Conservation (phyloP, 305 asterid species). For the Withania somnifera region DNA sequence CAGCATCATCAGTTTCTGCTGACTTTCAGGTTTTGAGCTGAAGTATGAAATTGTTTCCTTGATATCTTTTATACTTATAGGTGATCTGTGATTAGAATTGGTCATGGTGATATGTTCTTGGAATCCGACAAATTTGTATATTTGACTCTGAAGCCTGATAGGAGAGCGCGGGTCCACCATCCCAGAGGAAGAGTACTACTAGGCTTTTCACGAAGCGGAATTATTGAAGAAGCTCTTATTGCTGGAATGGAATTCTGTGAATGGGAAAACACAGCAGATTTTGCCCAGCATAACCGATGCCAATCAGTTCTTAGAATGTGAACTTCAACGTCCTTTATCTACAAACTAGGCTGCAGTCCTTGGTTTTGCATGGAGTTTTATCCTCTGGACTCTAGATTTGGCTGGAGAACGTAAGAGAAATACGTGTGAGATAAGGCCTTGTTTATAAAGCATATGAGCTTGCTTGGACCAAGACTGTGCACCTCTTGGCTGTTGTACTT, state of each 20-base stretch:
- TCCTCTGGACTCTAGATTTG: background rate
- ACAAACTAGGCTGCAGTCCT: background rate
- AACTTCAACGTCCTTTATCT: background rate
- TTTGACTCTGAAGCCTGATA: background rate
- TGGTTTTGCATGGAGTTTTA: background rate
- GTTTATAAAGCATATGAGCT: background rate
- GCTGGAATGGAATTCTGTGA: background rate
- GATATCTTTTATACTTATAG: background rate
- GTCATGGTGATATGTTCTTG: background rate
- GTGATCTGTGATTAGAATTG: background rate
- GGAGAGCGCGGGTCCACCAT: background rate
- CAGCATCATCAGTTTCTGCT: background rate
- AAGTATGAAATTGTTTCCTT: background rate
- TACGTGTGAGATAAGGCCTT: background rate
- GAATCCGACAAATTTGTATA: background rate
- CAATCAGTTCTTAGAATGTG: background rate
- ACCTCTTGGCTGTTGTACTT: background rate
- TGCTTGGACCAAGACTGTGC: background rate
- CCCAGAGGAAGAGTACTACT: background rate
- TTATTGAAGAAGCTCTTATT: background rate
- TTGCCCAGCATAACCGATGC: background rate
- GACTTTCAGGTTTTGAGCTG: background rate
- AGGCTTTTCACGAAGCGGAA: background rate
- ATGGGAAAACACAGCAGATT: background rate
- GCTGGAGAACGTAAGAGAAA: background rate